Evolutionary conservation across 129 eudicot species (phyloP), one percentile per base, ranked within the genome.

Genomic region (Artemisia annua): DNA sequence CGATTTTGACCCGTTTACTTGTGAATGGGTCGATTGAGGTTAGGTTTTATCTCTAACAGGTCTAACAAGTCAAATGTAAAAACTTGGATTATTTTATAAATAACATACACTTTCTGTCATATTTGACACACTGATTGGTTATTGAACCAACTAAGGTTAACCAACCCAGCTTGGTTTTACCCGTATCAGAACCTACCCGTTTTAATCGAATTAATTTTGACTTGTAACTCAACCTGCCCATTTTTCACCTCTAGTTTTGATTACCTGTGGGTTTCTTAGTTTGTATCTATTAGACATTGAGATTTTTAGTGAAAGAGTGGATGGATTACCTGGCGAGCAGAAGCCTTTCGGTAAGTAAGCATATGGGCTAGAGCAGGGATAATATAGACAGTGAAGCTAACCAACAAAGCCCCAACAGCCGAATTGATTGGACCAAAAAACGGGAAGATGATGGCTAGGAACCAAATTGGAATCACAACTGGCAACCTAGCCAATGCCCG

Each of bases 351-450:
- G 75, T 85, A 88, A 74, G 91, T 88, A 75, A 85, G 85, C 88
- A 88, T 88, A 73, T 88, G 95, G 20, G 96, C 96, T 20, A 90
- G 84, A 81, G 96, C 80, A 4, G 96, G 96, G 75, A 90, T 87
- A 62, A 89, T 89, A 79, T 89, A 89, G 66, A 87, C 96, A 1
- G 96, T 89, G 86, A 89, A 89, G 83, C 92, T 89, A 60, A 89
- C 96, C 70, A 89, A 78, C 62, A 89, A 79, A 67, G 96, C 92
- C 74, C 96, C 96, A 63, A 88, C 95, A 60, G 95, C 86, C 4
- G 90, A 88, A 76, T 88, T 88, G 71, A 88, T 88, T 49, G 96
- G 96, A 18, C 96, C 96, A 26, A 89, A 89, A 86, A 89, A 89
- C 13, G 96, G 96, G 72, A 89, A 89, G 15, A 89, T 89, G 10